These are phyloP conservation scores for Fagus crenata DNA, from an alignment of 306 rosid genomes.

Conservation along the genomic window DNA sequence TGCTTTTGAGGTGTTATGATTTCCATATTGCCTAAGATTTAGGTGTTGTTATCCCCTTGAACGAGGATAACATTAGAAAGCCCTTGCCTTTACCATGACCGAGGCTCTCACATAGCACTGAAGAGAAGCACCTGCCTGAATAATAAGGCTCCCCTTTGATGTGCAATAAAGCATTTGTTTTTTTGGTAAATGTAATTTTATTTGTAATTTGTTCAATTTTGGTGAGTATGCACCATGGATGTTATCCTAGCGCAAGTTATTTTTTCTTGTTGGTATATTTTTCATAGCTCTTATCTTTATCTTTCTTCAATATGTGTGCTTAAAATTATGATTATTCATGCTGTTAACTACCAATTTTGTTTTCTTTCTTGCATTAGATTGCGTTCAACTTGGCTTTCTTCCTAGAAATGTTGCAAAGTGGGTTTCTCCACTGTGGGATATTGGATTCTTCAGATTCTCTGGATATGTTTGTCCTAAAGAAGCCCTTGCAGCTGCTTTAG, in stretches of 20 bases:
- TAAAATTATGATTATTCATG: slow-evolving; percentile 7
- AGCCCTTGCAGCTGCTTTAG: slow-evolving; percentile 69
- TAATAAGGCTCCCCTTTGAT: not conserved
- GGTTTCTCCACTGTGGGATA: slow-evolving; percentile 87
- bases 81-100: not conserved
- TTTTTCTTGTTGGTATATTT: not conserved
- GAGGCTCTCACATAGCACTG: not conserved
- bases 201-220: not conserved
- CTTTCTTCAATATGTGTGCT: slow-evolving; percentile 2
- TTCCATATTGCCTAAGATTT: not conserved
- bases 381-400: slow-evolving; percentile 72
- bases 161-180: slow-evolving; percentile 12
- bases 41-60: not conserved
- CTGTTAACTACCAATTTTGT: slow-evolving; percentile 29
- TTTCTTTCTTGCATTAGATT: slow-evolving; percentile 39
- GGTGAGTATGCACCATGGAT: not conserved
- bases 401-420: slow-evolving; percentile 72
- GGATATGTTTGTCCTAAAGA: slow-evolving; percentile 66
- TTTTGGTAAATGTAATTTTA: not conserved
- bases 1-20: not conserved
- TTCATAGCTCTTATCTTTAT: not conserved
- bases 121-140: slow-evolving; percentile 28
- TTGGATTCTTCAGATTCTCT: slow-evolving; percentile 64
- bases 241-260: not conserved
- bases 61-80: not conserved